Base-by-base conservation (phyloP, 768 basidiomycete species). In the Coprinopsis marcescibilis region DNA sequence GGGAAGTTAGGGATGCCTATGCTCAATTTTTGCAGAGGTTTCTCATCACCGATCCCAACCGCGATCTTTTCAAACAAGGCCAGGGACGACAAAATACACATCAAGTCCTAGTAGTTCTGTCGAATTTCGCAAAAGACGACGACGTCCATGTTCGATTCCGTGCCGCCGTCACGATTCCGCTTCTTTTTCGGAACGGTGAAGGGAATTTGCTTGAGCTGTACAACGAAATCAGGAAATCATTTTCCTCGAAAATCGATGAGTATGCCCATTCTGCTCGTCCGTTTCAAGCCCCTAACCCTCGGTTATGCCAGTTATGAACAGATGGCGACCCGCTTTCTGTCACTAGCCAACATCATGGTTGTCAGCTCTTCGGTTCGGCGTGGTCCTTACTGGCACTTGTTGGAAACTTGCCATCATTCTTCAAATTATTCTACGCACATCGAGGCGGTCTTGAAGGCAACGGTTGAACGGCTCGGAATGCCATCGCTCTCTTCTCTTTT, bases 101-200 rank as follows among this genome's bases (percentile, higher is more conserved):
- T 46, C 25, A 12, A 35, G 35, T 36, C 4, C 4, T 37, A 15
- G 24, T 35, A 24, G 15, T 38, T 12, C 39, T 89, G 55, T 73
- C 72, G 14, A 8, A 26, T 7, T 29, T 43, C 14, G 13, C 23
- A 17, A 57, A 64, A n/a, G 88, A 98, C 61, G 63, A 69, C 32
- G 94, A 98, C 58, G 80, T 87, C 15, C 79, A 92, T 25, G 85
- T 96, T 37, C 81, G 95, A 13, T 86, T 92, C 58, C 81, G 88
- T 24, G 77, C 76, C 1, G 85, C 85, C 1, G 66, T 72, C 12
- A 62, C 76, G n/a, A 80, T 71, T 43, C 75, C 81, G 24, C 69
- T 70, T 6, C 59, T 88, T 20, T 81, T 89, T 54, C 67, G 70
- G 37, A 55, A 56, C n/a, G 47, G 63, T 7, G 56, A 57, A 14